Conservation (phyloP, 1,284 basidiomycete genomes). For the Marasmius tenuissimus region DNA sequence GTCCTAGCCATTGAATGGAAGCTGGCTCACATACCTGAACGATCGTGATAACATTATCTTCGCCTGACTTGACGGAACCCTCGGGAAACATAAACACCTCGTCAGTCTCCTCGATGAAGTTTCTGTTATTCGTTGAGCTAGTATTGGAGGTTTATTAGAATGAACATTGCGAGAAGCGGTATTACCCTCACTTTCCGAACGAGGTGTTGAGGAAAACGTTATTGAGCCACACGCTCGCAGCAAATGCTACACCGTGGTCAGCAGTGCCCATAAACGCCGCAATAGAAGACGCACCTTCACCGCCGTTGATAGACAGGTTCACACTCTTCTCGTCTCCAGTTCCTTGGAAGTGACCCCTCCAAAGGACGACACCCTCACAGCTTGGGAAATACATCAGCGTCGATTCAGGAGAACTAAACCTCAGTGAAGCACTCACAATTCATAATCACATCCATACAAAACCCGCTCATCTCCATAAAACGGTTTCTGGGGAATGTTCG, state of each 20-base stretch:
- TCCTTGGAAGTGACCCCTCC: conserved; percentile 76
- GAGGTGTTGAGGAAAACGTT: conserved; percentile 3
- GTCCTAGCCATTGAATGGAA: no score
- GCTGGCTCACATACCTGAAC: conserved; percentile 72
- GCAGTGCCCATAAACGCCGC: background rate
- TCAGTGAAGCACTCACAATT: conserved; percentile 55
- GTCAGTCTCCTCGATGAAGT: conserved; percentile 62
- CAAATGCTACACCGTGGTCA: conserved; percentile 33
- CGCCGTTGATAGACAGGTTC: conserved; percentile 77
- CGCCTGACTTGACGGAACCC: conserved; percentile 43
- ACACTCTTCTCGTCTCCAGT: conserved; percentile 58
- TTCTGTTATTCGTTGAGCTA: conserved; percentile 62
- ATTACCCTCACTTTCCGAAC: background rate
- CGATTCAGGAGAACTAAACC: background rate
- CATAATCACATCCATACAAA: conserved; percentile 81
- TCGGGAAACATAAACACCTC: conserved; percentile 60
- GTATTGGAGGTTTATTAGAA: conserved; percentile 42
- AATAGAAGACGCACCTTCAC: conserved; percentile 52
- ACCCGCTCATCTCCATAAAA: conserved; percentile 72
- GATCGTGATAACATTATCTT: conserved; percentile 74
- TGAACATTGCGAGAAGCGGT: background rate
- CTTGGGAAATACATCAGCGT: conserved; percentile 31
- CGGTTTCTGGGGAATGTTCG: conserved; percentile 67
- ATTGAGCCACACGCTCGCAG: conserved; percentile 7
- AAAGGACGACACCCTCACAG: conserved; percentile 77